A percentile compares a stretch with the other conserved stretches of the same genome.
These are phyloP conservation scores for Hymenoscyphus fraxineus DNA, from an alignment of 2,329 filamentous ascomycete species.

Conservation along the genomic window DNA sequence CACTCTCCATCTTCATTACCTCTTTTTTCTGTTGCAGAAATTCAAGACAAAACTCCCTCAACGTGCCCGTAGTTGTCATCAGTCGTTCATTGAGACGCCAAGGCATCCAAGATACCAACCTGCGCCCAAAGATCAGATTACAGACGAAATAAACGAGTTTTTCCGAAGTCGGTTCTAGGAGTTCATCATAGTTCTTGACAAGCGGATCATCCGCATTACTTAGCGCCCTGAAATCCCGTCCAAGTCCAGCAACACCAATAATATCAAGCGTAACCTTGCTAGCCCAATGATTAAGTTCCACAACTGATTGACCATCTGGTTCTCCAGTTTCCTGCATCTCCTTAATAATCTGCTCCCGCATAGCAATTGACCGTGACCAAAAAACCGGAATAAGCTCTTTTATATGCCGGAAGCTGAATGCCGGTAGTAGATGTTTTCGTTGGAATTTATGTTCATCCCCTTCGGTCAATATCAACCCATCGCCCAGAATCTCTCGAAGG, in stretches of 20 bases:
- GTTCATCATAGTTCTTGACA: constrained; percentile 49
- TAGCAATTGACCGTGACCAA: constrained; percentile 70
- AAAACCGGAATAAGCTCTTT: constrained; percentile 81
- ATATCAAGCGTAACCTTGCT: constrained; percentile 13
- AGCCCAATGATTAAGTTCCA: constrained; percentile 45
- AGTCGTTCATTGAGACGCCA: constrained; percentile 65
- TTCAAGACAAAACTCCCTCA: constrained; percentile 62
- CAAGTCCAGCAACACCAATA: constrained; percentile 54
- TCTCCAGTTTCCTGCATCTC: constrained; percentile 40
- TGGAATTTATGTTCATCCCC: constrained; percentile 82
- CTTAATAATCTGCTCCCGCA: constrained; percentile 56
- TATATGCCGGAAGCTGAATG: constrained; percentile 77
- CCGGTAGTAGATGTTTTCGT: constrained; percentile 72
- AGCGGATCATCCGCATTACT: constrained; percentile 56
- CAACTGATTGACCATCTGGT: constrained; percentile 36
- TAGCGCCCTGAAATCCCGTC: constrained; percentile 64
- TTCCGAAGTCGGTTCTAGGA: constrained; percentile 51
- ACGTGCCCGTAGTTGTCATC: constrained; percentile 47
- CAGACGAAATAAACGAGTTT: constrained; percentile 55
- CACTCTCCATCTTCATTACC: constrained; percentile 44
- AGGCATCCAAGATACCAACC: constrained; percentile 60
- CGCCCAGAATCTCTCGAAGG: constrained; percentile 61
- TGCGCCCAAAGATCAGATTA: constrained; percentile 56
- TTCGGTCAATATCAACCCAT: constrained; percentile 68
- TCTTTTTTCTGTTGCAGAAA: constrained; percentile 67